Evolutionary conservation across 805 yeast genomes (phyloP).

Genomic region (Saturnispora saitoi): DNA sequence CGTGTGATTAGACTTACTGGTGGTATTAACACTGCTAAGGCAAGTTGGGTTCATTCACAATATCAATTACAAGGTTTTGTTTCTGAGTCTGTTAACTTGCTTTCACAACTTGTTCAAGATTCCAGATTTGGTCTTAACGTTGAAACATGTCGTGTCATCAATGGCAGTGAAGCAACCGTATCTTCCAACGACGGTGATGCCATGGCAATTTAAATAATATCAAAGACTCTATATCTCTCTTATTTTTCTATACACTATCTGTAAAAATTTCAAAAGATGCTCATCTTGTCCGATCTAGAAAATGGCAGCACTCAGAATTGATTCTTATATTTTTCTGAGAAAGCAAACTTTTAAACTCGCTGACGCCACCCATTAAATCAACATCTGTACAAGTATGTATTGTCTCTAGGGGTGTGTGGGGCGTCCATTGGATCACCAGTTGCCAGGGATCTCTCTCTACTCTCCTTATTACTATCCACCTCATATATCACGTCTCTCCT

Average conservation of each 20-base stretch:
- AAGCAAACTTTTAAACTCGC: background rate
- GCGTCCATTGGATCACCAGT: background rate
- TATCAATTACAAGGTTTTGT: conserved; percentile 48
- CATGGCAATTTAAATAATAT: conserved; percentile 2
- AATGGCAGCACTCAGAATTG: background rate
- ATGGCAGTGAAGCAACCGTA: conserved; percentile 18
- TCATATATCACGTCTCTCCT: background rate
- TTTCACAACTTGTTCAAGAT: conserved; percentile 56
- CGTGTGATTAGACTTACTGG: conserved; percentile 78
- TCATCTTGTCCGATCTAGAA: background rate
- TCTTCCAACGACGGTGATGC: background rate
- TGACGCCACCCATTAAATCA: conserved; percentile 1
- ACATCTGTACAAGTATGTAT: conserved; percentile 1
- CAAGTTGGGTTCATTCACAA: conserved; percentile 84
- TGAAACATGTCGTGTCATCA: conserved; percentile 54
- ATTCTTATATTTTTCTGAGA: background rate
- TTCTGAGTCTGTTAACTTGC: conserved; percentile 39
- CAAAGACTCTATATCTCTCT: too few species aligned
- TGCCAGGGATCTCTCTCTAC: background rate
- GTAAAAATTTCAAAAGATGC: background rate
- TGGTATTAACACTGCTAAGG: conserved; percentile 56
- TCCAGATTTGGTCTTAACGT: conserved; percentile 59
- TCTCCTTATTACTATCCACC: background rate
- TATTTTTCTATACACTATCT: too few species aligned
- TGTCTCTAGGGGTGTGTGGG: background rate